Conservation (phyloP, 331 rosid genomes). For the Acacia pycnantha region DNA sequence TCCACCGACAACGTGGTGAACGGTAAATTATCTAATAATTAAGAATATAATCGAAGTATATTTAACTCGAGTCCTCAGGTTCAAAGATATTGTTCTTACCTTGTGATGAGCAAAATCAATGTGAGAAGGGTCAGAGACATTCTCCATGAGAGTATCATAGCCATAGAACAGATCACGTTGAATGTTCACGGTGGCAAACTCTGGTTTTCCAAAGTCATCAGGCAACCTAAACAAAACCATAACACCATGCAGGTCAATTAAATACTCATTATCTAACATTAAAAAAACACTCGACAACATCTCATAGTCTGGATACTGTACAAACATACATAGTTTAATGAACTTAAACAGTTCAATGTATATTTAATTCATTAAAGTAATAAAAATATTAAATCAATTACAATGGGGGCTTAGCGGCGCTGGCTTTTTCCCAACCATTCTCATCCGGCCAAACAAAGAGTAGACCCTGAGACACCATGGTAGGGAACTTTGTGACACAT, state of each 20-base stretch:
- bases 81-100: constrained; percentile 44
- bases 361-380: constrained; percentile 5
- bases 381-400: constrained; percentile 29
- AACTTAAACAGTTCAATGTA: constrained; percentile 15
- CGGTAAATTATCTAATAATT: constrained; percentile 13
- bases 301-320: background rate
- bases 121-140: constrained; percentile 94
- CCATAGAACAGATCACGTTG: constrained; percentile 97
- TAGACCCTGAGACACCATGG: constrained; percentile 84
- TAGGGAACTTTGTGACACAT: constrained; percentile 74
- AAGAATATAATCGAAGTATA: background rate
- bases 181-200: constrained; percentile 87
- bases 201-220: constrained; percentile 72
- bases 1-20: background rate
- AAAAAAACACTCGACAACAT: background rate
- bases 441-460: constrained; percentile 98
- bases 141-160: constrained; percentile 94
- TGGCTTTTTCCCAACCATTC: constrained; percentile 90
- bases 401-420: constrained; percentile 72
- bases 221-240: constrained; percentile 70
- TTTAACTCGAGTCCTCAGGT: constrained; percentile 1
- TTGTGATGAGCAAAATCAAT: constrained; percentile 98
- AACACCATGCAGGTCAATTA: constrained; percentile 23
- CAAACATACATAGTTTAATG: constrained; percentile 6
- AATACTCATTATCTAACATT: constrained; percentile 1